phyloP scores from a whole-genome alignment of 1,284 basidiomycete genomes.

The Leccinum huronense region DNA sequence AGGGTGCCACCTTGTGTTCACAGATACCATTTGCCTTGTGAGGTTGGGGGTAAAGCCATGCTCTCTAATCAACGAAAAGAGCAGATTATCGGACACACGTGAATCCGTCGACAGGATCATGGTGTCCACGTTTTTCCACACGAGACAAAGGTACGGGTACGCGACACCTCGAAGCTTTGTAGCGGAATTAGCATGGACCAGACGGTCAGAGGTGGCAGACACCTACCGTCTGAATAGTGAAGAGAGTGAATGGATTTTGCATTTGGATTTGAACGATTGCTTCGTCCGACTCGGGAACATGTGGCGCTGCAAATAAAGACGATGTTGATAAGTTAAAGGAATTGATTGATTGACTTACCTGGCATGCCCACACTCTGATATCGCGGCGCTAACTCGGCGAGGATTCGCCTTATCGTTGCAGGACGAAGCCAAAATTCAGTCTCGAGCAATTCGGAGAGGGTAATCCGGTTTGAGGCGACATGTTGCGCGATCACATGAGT shows the following conservation, averaged over 20 bases:
- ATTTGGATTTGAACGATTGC: background rate
- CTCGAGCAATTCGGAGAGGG: background rate
- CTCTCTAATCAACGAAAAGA: background rate
- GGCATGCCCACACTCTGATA: background rate
- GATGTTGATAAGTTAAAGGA: background rate
- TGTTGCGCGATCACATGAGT: background rate
- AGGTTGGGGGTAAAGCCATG: background rate
- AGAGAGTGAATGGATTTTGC: background rate
- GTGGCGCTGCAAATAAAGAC: background rate
- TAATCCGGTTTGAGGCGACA: background rate
- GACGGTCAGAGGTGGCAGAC: background rate
- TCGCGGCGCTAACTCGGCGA: background rate
- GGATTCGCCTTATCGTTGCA: background rate
- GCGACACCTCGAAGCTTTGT: background rate
- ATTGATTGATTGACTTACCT: background rate
- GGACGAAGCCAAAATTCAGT: background rate
- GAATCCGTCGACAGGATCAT: background rate
- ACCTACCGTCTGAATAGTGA: background rate
- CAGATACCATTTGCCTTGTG: background rate
- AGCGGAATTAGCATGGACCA: background rate
- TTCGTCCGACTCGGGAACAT: background rate
- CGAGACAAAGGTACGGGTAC: background rate
- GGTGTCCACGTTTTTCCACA: background rate
- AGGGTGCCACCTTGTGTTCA: background rate
- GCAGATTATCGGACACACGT: background rate